Evolutionary conservation across 164 flowering plant species (phyloP).

Genomic region (Berberis vulgaris): DNA sequence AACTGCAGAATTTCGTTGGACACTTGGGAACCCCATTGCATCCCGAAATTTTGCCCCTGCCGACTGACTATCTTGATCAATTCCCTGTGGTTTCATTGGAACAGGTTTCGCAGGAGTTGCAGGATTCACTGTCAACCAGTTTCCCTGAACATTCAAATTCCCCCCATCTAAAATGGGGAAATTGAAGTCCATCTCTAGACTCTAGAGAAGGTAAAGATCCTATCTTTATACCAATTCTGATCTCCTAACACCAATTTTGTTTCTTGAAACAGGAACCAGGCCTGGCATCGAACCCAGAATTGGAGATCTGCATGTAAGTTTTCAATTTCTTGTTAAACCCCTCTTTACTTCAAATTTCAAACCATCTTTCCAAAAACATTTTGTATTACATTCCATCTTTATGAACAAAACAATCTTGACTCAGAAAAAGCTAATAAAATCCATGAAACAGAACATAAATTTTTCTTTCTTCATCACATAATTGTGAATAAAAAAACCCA

Average conservation of each 20-base stretch:
- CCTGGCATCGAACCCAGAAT: too few relatives aligned
- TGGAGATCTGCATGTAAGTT: too few relatives aligned
- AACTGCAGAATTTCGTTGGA: not conserved
- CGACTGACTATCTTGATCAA: slow-evolving; percentile 4
- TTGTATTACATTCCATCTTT: too few relatives aligned
- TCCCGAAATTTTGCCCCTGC: slow-evolving; percentile 1
- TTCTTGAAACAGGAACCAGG: too few relatives aligned
- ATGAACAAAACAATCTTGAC: too few relatives aligned
- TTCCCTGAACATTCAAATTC: not conserved
- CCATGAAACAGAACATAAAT: too few relatives aligned
- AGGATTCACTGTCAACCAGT: slow-evolving; percentile 13
- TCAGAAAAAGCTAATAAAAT: too few relatives aligned
- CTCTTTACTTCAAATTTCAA: too few relatives aligned
- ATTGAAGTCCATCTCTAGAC: slow-evolving; percentile 12
- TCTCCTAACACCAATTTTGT: not conserved
- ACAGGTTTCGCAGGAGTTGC: slow-evolving; percentile 15
- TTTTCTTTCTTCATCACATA: too few relatives aligned
- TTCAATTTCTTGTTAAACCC: too few relatives aligned
- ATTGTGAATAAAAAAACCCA: too few relatives aligned
- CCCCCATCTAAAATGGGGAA: slow-evolving; percentile 2
- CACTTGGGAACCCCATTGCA: not conserved
- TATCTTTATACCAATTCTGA: not conserved
- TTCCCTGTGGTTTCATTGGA: slow-evolving; percentile 7
- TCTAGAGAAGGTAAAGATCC: slow-evolving; percentile 2
- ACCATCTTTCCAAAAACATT: too few relatives aligned